A percentile compares a stretch with the other conserved stretches of the same genome.
phyloP scores from a whole-genome alignment of 495 filamentous ascomycete species.

The Neurospora sp. region DNA sequence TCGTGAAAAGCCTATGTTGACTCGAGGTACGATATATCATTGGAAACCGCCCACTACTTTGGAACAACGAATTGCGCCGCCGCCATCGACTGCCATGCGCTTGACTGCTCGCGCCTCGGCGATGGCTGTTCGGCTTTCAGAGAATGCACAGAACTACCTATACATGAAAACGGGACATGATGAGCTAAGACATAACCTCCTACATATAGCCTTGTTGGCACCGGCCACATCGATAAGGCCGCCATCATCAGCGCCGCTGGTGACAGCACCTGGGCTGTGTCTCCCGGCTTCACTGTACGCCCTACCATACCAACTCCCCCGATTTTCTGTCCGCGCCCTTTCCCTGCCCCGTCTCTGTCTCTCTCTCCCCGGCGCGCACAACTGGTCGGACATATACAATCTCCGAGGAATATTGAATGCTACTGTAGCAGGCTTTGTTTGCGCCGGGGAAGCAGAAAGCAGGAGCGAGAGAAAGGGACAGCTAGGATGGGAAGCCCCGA shows the following conservation, averaged over 20 bases:
- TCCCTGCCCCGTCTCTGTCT: not conserved
- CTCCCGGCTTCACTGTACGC: slow-evolving; percentile 61
- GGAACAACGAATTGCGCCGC: not conserved
- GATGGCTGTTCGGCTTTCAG: not conserved
- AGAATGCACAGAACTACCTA: not conserved
- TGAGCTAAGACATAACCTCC: not conserved
- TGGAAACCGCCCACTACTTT: not conserved
- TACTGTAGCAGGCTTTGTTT: not conserved
- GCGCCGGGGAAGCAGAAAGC: not conserved
- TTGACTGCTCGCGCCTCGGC: not conserved
- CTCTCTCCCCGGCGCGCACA: not conserved
- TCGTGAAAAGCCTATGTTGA: slow-evolving; percentile 38
- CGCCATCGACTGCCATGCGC: not conserved
- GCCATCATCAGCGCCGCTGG: slow-evolving; percentile 77
- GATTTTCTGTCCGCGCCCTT: not conserved
- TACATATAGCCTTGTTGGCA: slow-evolving; percentile 62
- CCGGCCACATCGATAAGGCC: slow-evolving; percentile 74
- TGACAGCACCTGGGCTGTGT: slow-evolving; percentile 74
- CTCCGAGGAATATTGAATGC: not conserved
- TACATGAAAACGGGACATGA: not conserved
- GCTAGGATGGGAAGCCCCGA: not conserved
- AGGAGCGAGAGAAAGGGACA: not conserved
- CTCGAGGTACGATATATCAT: slow-evolving; percentile 27
- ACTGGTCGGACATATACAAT: not conserved
- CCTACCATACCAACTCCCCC: not conserved